Evolutionary conservation across 805 yeast species (phyloP), one percentile per base, ranked within the genome.

Genomic region (Kazachstania africana): DNA sequence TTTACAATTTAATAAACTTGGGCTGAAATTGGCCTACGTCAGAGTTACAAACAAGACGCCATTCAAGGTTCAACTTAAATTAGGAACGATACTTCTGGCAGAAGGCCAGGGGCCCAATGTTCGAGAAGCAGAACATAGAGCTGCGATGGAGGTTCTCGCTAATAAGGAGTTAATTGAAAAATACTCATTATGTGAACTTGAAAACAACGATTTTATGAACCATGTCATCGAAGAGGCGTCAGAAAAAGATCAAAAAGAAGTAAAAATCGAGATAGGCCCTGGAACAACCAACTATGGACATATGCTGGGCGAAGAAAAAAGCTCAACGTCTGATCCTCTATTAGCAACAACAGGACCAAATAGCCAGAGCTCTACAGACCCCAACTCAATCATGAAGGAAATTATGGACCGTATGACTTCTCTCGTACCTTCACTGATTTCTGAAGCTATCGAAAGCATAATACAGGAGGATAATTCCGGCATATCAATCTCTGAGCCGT

Each of bases 61-160:
- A 3, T 79, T 65, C 45, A 55, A 60, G 2, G 85, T 83, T n/a
- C 65, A 70, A 19, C 77, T 87, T 36, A 43, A 53, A 24, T 68
- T 82, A 4, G 68, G 65, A 25, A 78, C 72, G 21, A 53, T 64
- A 3, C 52, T 58, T 1, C 44, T 85, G 13, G 94, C 91, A 0
- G 54, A 53, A 6, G 95, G 94, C 4, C 59, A 55, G 8, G 95
- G 80, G 5, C 60, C 66, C 5, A 75, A 68, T 39, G 57, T 64
- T 3, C 78, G 72, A 48, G 79, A 72, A 24, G 95, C 95, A 0
- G 87, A 93, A 2, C 57, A 68, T 12, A 60, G 78, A 35, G 94
- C 95, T 1, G 96, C 96, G 0, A 75, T 74, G 78, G 60, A 62
- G 24, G 93, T 87, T 0, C 56, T 85, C 26, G 55, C 57, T 5